Conservation (phyloP, 1,284 basidiomycete species). For the Tranzscheliella williamsii region DNA sequence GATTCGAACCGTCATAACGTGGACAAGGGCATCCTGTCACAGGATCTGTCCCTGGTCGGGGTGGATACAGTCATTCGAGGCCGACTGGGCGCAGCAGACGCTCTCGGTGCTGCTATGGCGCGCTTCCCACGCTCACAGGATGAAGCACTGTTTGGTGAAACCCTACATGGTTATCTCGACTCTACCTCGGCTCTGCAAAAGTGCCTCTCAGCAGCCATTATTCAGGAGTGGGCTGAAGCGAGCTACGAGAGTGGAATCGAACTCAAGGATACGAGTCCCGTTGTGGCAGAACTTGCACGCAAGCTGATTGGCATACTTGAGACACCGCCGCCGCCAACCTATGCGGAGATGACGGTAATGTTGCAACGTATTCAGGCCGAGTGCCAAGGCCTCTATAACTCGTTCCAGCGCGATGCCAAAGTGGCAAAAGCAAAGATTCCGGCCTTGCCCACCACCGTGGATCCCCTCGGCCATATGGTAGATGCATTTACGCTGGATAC, state of each 20-base stretch:
- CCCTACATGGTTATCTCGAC: conserved; percentile 76
- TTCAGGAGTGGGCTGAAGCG: conserved; percentile 84
- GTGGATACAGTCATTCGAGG: conserved; percentile 80
- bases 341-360: conserved; percentile 86
- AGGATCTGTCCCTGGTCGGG: conserved; percentile 83
- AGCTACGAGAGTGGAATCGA: conserved; percentile 21
- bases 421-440: conserved; percentile 79
- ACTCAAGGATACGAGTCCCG: conserved; percentile 27
- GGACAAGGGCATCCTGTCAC: conserved; percentile 91
- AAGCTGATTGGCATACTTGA: conserved; percentile 76
- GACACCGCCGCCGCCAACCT: conserved; percentile 72
- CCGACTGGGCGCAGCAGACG: conserved; percentile 77
- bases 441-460: conserved; percentile 75
- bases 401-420: conserved; percentile 83
- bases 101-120: conserved; percentile 74
- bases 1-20: conserved; percentile 73
- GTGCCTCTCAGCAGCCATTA: conserved; percentile 78
- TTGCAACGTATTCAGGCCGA: conserved; percentile 80
- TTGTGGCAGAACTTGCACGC: conserved; percentile 64
- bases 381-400: conserved; percentile 76
- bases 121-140: conserved; percentile 67
- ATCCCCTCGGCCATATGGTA: conserved; percentile 68
- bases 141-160: conserved; percentile 63
- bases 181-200: conserved; percentile 90
- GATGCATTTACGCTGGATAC: conserved; percentile 78